Evolutionary conservation across 2,329 filamentous ascomycete species (phyloP), one percentile per base, ranked within the genome.

Genomic region (Dactylellina haptotyla): DNA sequence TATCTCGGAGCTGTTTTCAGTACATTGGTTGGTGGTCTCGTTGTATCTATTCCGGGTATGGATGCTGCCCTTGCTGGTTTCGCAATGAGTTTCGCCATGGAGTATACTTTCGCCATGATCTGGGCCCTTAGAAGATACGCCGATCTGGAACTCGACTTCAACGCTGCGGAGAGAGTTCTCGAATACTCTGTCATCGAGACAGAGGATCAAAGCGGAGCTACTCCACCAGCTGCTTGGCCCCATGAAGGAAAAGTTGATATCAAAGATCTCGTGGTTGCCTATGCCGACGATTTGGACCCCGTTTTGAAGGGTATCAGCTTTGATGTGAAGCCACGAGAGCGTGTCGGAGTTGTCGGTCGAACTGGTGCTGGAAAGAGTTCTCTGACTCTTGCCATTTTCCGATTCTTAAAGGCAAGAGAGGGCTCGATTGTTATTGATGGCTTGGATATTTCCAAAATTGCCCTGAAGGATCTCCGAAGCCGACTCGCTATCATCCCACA

Each of bases 361-460:
- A 93, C 91, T 0, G 90, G 90, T 2, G 90, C 90, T 0, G 90
- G 90, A 65, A 93, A 93, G 80, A 91, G 89, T 0, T 90, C 89
- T 0, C 81, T 93, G 20, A 92, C 90, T 0, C 83, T 93, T 0
- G 90, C 90, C 0, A 82, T 93, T 0, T 93, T 93, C 84, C 88
- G 90, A 18, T 92, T 93, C 82, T 82, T 93, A 10, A 89, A 92
- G 79, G 86, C 89, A 0, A 81, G 84, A 4, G 85, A 87, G 10
- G 90, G 90, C 6, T 85, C 81, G 12, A 88, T 93, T 74, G 79
- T 83, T 67, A 90, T 94, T 73, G 91, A 93, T 77, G 90, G 90
- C 0, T 76, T 92, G 10, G 90, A 93, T 78, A 90, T 93, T 57
- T 88, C 89, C 20, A 89, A 86, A 77, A 86, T 93, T 77, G 86